These are phyloP conservation scores for Phaeomoniella chlamydospora DNA, from an alignment of 2,329 filamentous ascomycete species.

Conservation along the genomic window DNA sequence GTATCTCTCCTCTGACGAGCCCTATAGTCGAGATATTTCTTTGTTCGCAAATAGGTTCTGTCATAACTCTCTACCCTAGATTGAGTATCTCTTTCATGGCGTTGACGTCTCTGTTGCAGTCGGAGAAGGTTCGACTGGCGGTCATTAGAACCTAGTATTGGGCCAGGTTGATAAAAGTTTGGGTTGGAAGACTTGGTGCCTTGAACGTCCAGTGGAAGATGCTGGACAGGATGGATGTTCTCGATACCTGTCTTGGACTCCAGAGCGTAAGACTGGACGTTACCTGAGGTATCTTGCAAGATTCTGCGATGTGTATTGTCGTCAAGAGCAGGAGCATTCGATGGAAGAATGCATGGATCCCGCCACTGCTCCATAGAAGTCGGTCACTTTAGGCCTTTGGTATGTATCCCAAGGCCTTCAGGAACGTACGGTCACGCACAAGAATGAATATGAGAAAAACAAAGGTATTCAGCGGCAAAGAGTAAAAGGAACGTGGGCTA, in stretches of 20 bases:
- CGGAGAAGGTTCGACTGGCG: constrained; percentile 3
- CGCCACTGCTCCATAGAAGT: constrained; percentile 3
- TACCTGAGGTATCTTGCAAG: constrained; percentile 26
- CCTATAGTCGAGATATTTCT: constrained; percentile 26
- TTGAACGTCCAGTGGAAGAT: neutral
- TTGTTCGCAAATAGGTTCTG: constrained; percentile 23
- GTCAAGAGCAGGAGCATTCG: constrained; percentile 20
- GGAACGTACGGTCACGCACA: neutral
- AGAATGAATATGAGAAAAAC: neutral
- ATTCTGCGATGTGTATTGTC: constrained; percentile 16
- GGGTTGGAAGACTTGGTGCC: neutral
- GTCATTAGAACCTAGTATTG: constrained; percentile 11
- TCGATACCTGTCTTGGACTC: constrained; percentile 13
- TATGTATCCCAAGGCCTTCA: neutral
- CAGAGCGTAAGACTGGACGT: constrained; percentile 22
- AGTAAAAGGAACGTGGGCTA: constrained; percentile 2
- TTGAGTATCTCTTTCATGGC: constrained; percentile 1
- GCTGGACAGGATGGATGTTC: constrained; percentile 5
- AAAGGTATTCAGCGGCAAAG: neutral
- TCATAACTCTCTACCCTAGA: constrained; percentile 3
- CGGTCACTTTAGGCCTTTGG: neutral
- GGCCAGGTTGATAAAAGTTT: constrained; percentile 6
- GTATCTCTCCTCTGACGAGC: constrained; percentile 25
- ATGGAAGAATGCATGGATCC: constrained; percentile 23
- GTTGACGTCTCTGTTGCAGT: constrained; percentile 1